Conservation (phyloP, 805 yeast genomes). For the Kuraishia floccosa region DNA sequence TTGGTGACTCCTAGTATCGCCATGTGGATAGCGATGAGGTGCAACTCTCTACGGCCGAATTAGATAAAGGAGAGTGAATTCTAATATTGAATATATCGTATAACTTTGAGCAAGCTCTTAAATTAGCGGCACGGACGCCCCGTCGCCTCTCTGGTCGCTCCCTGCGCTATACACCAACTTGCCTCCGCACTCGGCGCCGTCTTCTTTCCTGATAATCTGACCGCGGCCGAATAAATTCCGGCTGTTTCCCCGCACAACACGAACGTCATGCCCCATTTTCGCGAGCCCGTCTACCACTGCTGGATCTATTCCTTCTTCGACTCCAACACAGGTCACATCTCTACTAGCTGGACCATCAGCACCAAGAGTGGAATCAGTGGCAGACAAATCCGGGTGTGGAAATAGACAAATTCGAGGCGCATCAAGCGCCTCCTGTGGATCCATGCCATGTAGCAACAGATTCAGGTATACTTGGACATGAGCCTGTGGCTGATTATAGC, state of each 20-base stretch:
- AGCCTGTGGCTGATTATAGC: constrained; percentile 79
- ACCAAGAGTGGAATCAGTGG: constrained; percentile 43
- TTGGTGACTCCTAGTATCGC: no score
- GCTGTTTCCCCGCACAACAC: constrained; percentile 24
- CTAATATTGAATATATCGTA: no score
- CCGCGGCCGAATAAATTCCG: constrained; percentile 54
- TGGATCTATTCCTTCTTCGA: constrained; percentile 52
- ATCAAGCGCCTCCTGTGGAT: constrained; percentile 67
- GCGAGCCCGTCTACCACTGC: constrained; percentile 33
- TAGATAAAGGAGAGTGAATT: no score
- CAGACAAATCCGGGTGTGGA: constrained; percentile 31
- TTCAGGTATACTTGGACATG: constrained; percentile 71
- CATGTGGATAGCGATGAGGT: no score
- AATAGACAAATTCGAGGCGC: constrained; percentile 61
- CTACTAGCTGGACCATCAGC: constrained; percentile 56
- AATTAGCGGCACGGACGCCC: constrained; percentile 52
- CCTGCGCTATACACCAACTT: constrained; percentile 52
- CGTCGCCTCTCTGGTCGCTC: constrained; percentile 75
- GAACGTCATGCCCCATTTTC: constrained; percentile 46
- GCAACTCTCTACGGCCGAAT: no score
- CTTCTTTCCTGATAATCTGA: constrained; percentile 49
- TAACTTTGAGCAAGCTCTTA: constrained; percentile 7
- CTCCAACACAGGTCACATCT: constrained; percentile 41
- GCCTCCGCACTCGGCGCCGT: constrained; percentile 13
- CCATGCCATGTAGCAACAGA: constrained; percentile 45